These are phyloP conservation scores for Colletotrichum navitas DNA, from an alignment of 2,329 filamentous ascomycete genomes.

Conservation along the genomic window DNA sequence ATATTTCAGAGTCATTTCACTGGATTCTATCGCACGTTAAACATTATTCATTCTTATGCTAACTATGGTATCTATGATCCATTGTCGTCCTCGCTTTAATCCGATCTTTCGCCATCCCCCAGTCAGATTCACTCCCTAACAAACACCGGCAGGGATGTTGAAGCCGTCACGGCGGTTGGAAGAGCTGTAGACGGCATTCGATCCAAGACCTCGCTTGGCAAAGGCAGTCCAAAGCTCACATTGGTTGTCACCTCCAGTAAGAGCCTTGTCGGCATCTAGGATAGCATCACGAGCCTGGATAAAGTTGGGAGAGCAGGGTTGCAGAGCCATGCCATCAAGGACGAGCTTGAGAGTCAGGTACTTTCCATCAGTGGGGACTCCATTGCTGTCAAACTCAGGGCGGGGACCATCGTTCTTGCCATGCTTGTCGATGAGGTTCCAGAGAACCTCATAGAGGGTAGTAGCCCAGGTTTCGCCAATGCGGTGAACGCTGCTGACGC, in stretches of 20 bases:
- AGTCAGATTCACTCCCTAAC: conserved; percentile 32
- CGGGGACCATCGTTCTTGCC: conserved; percentile 60
- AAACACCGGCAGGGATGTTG: conserved; percentile 45
- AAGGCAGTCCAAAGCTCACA: conserved; percentile 68
- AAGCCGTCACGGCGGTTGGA: conserved; percentile 51
- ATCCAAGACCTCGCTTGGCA: conserved; percentile 68
- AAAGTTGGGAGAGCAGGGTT: conserved; percentile 69
- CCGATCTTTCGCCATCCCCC: too few relatives aligned
- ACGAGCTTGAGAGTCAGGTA: conserved; percentile 67
- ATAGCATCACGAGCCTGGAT: conserved; percentile 67
- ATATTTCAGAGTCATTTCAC: background rate
- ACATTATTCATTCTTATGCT: conserved; percentile 5
- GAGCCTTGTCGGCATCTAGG: conserved; percentile 64
- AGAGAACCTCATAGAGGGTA: conserved; percentile 67
- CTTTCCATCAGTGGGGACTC: conserved; percentile 65
- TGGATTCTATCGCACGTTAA: background rate
- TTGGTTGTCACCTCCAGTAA: conserved; percentile 63
- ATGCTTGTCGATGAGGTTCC: conserved; percentile 69
- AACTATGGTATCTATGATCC: conserved; percentile 2
- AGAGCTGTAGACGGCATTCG: conserved; percentile 49
- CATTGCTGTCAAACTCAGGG: conserved; percentile 57
- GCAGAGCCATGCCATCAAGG: conserved; percentile 64
- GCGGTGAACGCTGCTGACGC: conserved; percentile 56
- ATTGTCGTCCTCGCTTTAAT: too few relatives aligned
- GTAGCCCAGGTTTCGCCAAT: conserved; percentile 66